Evolutionary conservation across 2,329 filamentous ascomycete genomes (phyloP).

Genomic region (Aurifilum marmelostoma): DNA sequence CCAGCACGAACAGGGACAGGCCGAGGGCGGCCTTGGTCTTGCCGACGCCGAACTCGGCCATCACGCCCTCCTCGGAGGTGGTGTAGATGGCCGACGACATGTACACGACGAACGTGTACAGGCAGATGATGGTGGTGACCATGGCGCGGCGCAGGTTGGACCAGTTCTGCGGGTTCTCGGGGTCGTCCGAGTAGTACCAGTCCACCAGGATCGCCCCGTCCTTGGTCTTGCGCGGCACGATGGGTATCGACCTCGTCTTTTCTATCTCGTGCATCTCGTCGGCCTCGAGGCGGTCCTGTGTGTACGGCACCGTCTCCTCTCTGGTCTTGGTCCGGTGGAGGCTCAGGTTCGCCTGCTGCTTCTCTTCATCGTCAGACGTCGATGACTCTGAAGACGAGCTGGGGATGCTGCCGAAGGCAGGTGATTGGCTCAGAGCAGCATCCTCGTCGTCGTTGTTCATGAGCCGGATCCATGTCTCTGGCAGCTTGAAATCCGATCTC

Average conservation of each 20-base stretch:
- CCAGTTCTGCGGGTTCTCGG: constrained; percentile 57
- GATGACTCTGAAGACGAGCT: constrained; percentile 19
- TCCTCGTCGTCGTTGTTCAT: constrained; percentile 84
- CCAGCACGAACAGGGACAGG: constrained; percentile 59
- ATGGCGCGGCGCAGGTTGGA: constrained; percentile 40
- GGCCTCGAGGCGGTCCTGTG: constrained; percentile 33
- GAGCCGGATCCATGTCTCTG: constrained; percentile 67
- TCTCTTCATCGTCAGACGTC: constrained; percentile 33
- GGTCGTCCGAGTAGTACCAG: constrained; percentile 52
- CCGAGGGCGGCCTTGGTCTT: constrained; percentile 53
- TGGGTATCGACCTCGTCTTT: constrained; percentile 36
- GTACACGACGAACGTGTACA: constrained; percentile 56
- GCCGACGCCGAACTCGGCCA: constrained; percentile 52
- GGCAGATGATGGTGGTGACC: constrained; percentile 44
- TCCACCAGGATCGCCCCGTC: constrained; percentile 39
- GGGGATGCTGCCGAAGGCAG: constrained; percentile 25
- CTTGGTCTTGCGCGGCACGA: constrained; percentile 37
- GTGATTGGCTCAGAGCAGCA: constrained; percentile 35
- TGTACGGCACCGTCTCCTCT: constrained; percentile 35
- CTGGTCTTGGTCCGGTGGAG: constrained; percentile 33
- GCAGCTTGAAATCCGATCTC: constrained; percentile 65
- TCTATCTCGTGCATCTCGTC: constrained; percentile 35
- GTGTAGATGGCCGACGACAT: constrained; percentile 45
- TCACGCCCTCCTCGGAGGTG: constrained; percentile 44
- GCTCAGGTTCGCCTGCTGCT: constrained; percentile 26